Conservation (phyloP, 2,329 filamentous ascomycete genomes). For the Polytolypa hystricis region DNA sequence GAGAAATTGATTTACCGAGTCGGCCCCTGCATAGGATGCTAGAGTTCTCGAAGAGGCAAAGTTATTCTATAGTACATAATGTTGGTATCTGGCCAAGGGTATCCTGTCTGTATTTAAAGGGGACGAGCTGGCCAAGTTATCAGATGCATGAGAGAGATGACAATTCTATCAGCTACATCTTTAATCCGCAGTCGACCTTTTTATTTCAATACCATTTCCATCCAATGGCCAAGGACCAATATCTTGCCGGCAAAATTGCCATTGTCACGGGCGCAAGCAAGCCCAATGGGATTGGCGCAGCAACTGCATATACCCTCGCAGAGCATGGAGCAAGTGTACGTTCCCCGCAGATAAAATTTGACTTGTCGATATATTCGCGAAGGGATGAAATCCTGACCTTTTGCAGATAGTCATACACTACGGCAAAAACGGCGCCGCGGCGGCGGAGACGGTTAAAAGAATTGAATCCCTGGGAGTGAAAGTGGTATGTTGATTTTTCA, state of each 20-base stretch:
- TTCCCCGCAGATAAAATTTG: neutral
- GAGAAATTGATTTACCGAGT: too few relatives aligned
- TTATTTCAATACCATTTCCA: too few relatives aligned
- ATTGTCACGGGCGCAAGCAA: neutral
- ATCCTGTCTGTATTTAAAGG: too few relatives aligned
- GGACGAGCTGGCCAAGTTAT: too few relatives aligned
- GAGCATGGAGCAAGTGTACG: neutral
- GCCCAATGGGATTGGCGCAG: constrained; percentile 1
- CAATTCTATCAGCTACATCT: too few relatives aligned
- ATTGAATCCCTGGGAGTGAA: neutral
- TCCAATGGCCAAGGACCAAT: too few relatives aligned
- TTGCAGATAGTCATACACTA: neutral
- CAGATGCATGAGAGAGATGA: too few relatives aligned
- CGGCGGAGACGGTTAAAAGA: neutral
- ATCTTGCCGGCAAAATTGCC: constrained; percentile 2
- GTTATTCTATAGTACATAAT: too few relatives aligned
- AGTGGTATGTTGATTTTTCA: neutral
- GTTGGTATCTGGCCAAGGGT: too few relatives aligned
- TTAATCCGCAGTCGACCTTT: too few relatives aligned
- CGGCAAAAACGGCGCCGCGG: neutral
- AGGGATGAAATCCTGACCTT: neutral
- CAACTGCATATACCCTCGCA: neutral
- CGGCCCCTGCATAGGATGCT: too few relatives aligned
- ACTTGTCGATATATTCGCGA: neutral
- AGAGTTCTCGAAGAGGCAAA: too few relatives aligned